Base-by-base conservation (phyloP, 2,329 filamentous ascomycete genomes). In the Alternaria viburni region DNA sequence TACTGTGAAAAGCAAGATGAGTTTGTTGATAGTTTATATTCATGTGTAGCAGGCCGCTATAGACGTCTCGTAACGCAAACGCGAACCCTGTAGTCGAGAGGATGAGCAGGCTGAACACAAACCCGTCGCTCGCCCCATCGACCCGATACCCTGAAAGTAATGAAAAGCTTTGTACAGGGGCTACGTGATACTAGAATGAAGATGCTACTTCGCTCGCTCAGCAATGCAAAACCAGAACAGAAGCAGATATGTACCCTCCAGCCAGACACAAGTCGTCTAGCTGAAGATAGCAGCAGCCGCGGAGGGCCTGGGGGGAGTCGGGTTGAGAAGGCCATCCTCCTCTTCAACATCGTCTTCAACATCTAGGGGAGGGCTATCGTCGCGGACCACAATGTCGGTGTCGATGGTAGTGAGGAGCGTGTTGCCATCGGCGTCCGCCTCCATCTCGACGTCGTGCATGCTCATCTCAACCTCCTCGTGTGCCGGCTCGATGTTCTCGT, bases 391-490 rank as follows among this genome's bases (percentile, higher is more conserved):
- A 25, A 54, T 21, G 15, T 54, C 52, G 12, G n/a, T 44, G 8
- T 54, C 15, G n/a, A 54, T 23, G 2, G 41, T 36, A 1, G 21
- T 13, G 25, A 26, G 28, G 4, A 52, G 36, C n/a, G 36, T 23
- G n/a, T 17, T 44, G 23, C 11, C 32, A 28, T 25, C 21, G 6
- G 13, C 36, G 21, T 44, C 11, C n/a, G 25, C 30, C 51, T 54
- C 51, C 32, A 44, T 44, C 21, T 54, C 32, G 15, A 54, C 5
- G 13, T 25, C 23, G 4, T 54, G 36, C 11, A 54, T 21, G 36
- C 17, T 54, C 32, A 56, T n/a, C 54, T 46, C 41, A 17, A 46
- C 8, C 7, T 46, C 36, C n/a, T 46, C 36, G 13, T 23, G 49
- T 23, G 23, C 25, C 25, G 41, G 26, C 41, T 56, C 54, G 23